Evolutionary conservation across 2,329 filamentous ascomycete genomes (phyloP).

Genomic region (Colletotrichum musicola): DNA sequence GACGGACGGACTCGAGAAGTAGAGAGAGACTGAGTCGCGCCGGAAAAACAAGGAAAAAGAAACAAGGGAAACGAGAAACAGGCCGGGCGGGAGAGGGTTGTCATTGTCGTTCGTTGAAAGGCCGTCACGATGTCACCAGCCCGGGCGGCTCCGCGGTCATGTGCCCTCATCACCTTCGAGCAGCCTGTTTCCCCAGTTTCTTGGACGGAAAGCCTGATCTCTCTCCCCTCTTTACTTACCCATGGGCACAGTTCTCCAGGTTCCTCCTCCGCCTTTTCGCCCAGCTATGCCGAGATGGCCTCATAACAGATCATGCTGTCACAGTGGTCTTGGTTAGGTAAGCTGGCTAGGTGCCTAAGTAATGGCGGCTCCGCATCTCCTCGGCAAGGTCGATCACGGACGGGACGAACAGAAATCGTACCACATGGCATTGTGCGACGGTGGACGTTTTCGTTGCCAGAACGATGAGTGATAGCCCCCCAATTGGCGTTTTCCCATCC

Average conservation of each 20-base stretch:
- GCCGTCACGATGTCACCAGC: constrained; percentile 24
- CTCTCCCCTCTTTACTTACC: no score
- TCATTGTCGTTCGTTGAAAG: background rate
- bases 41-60: background rate
- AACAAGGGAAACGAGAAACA: background rate
- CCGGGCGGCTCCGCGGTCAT: background rate
- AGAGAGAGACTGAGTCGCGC: background rate
- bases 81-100: background rate
- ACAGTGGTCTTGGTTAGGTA: background rate
- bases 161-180: no score
- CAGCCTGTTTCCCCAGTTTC: no score
- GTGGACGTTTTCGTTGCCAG: background rate
- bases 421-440: constrained; percentile 28
- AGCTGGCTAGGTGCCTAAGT: no score
- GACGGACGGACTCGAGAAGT: background rate
- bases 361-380: background rate
- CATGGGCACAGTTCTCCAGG: no score
- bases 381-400: background rate
- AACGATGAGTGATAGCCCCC: no score
- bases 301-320: constrained; percentile 9
- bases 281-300: constrained; percentile 5
- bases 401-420: constrained; percentile 14
- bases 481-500: no score
- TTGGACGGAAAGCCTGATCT: no score
- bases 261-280: no score